Evolutionary conservation across 495 filamentous ascomycete species (phyloP).

Genomic region (Aspergillus hancockii): DNA sequence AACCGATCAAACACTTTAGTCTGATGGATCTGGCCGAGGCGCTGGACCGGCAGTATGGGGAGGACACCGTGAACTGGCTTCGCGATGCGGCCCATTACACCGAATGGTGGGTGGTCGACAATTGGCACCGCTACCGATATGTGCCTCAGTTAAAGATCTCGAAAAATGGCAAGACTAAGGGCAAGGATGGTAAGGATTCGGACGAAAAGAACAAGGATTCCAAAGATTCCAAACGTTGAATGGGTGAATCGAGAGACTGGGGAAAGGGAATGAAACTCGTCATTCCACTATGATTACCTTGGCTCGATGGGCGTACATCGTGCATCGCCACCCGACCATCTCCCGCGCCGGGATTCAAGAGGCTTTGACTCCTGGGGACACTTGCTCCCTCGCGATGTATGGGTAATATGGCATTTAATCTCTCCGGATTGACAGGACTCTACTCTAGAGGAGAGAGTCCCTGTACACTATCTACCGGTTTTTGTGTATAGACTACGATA

Average conservation of each 20-base stretch:
- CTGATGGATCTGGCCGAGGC: conserved; percentile 34
- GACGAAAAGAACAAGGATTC: neutral
- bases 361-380: neutral
- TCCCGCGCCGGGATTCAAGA: neutral
- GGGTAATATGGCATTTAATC: conserved; percentile 4
- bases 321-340: neutral
- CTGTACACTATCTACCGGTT: conserved; percentile 11
- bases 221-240: neutral
- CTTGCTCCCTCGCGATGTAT: neutral
- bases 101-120: conserved; percentile 47
- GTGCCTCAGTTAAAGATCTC: neutral
- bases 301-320: neutral
- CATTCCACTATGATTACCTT: neutral
- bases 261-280: neutral
- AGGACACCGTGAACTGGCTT: conserved; percentile 43
- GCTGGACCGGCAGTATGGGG: conserved; percentile 33
- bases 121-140: conserved; percentile 33
- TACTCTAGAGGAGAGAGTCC: conserved; percentile 1
- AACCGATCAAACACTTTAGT: conserved; percentile 37
- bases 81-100: conserved; percentile 45
- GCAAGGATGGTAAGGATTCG: neutral
- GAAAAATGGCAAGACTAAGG: neutral
- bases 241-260: neutral
- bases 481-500: conserved; percentile 15
- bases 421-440: conserved; percentile 10